Evolutionary conservation across 2,329 filamentous ascomycete species (phyloP), one percentile per base, ranked within the genome.

Genomic region (Fusarium foetens): DNA sequence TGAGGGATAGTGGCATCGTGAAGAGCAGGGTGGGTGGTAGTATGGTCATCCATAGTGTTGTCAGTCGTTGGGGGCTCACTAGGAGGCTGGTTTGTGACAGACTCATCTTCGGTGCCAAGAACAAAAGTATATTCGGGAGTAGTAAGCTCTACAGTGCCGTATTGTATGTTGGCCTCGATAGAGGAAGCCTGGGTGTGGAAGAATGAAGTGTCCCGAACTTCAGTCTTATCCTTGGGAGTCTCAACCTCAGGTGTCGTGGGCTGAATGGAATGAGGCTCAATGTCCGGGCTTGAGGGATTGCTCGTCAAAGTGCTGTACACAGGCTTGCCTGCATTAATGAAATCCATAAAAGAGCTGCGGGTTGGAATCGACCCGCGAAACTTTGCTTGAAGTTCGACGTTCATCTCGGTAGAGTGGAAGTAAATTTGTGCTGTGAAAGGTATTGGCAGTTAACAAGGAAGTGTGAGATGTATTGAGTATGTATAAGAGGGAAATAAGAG

Each of bases 261-360:
- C 19, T 51, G 36, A 23, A 29, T 42, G 16, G 36, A 25, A 16
- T 8, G 33, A 10, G 19, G 25, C 63, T n/a, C 39, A 16, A 35
- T 19, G 4, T 66, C 38, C 4, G 17, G 23, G 29, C 25, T 66
- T 8, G 27, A 8, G 4, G 36, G 25, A 19, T 36, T 42, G 35
- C 25, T 65, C 8, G 16, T 25, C 48, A 35, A 13, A 23, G 8
- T 14, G 29, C 21, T 13, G 14, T 13, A 17, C 13, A 46, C 31
- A 49, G 45, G 45, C 21, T 57, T 41, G 16, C 38, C 25, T 8
- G 43, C 23, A 14, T 66, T 45, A 3, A 66, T 59, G 8, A 66
- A 66, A n/a, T 43, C 53, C 62, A 66, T 61, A 13, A 66, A 29
- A 1, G 62, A 51, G 33, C 19, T 36, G 23, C 64, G 63, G 10